Evolutionary conservation across 257 asterid genomes (phyloP).

Genomic region (Rubia yunnanensis): DNA sequence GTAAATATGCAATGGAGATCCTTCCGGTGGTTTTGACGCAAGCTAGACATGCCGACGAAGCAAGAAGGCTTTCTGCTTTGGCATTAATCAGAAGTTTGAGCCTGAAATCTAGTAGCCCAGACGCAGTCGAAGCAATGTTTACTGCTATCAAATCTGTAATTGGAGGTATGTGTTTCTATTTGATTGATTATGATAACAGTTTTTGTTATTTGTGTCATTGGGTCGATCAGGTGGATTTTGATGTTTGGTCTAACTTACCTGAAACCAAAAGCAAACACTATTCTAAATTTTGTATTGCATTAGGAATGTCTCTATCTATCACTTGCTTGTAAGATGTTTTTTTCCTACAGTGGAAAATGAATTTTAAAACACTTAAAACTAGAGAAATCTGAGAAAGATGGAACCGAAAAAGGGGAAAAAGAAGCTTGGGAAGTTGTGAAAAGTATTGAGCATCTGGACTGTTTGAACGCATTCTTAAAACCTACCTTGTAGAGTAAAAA

Average conservation of each 20-base stretch:
- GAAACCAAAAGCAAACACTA: background rate
- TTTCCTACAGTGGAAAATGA: background rate
- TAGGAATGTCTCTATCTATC: background rate
- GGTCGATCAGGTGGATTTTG: background rate
- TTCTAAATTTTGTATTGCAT: background rate
- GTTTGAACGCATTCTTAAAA: background rate
- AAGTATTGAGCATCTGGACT: background rate
- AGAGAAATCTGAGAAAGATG: too few relatives aligned
- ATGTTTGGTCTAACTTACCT: background rate
- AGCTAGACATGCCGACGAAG: constrained; percentile 91
- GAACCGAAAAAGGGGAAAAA: background rate
- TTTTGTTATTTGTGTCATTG: background rate
- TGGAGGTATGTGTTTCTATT: constrained; percentile 65
- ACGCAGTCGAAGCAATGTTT: constrained; percentile 81
- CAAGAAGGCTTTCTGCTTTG: constrained; percentile 70
- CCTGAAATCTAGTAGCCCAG: constrained; percentile 93
- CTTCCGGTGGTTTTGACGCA: constrained; percentile 70
- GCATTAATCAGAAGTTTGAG: constrained; percentile 72
- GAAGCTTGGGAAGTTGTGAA: background rate
- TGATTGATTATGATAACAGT: background rate
- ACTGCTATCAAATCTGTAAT: constrained; percentile 56
- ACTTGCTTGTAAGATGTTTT: background rate
- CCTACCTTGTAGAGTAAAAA: background rate
- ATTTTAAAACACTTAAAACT: too few relatives aligned
- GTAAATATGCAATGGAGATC: constrained; percentile 79